Evolutionary conservation across 1,139 yeast species (phyloP), one percentile per base, ranked within the genome.

Genomic region (Neolecta irregularis): DNA sequence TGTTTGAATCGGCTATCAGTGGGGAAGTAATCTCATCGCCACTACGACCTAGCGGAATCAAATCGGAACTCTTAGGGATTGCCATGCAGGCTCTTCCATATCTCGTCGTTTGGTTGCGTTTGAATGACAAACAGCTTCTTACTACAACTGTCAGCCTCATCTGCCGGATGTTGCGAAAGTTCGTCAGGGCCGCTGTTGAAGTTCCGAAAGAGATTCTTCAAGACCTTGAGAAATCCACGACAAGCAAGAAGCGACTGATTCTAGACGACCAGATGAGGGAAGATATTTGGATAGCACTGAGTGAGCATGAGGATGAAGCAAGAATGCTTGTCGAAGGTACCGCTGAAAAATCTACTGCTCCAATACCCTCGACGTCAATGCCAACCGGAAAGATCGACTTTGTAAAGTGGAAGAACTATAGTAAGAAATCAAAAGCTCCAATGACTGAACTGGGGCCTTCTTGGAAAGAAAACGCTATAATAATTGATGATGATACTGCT

Each of bases 41-140:
- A 18, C n/a, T n/a, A n/a, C 17, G n/a, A n/a, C 36, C 11, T 18
- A 6, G 7, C n/a, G 26, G 5, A 26, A 17, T 15, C 18, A 25
- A 46, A 17, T 30, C 46, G 26, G 36, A 38, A 12, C 44, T 56
- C 4, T 46, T 54, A 12, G 35, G 33, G 17, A 49, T 52, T 2
- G 48, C 49, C 3, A 47, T 50, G 13, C 44, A 44, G 15, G 46
- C 55, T 15, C 40, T 56, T 16, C 49, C 46, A 12, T 43, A 71
- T 41, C 71, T 78, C 59, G 62, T 79, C 32, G 73, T 72, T 24
- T 79, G 95, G 91, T 60, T 85, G 26, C 64, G 92, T 42, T 60
- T 85, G 35, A 81, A 85, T 39, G 95, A 85, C 55, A 61, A 69
- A 7, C 74, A 81, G 2, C 60, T 85, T 31, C 61, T 83, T 32